Conservation (phyloP, 1,139 yeast species). For the Zygosaccharomyces pseudobailii region DNA sequence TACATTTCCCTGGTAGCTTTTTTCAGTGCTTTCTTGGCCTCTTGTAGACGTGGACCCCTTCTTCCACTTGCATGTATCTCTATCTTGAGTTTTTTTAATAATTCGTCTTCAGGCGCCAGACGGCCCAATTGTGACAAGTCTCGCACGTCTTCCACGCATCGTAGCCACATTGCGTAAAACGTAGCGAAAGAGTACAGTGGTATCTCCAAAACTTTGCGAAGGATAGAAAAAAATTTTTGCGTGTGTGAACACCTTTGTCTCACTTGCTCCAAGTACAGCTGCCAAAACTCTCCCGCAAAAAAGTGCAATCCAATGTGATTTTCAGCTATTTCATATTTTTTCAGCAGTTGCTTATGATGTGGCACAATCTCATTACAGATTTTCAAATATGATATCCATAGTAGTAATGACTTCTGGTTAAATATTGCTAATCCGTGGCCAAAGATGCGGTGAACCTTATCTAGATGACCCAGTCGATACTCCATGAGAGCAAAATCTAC, state of each 20-base stretch:
- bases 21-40: slow-evolving; percentile 27
- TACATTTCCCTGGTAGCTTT: slow-evolving; percentile 33
- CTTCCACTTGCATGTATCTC: slow-evolving; percentile 23
- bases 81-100: slow-evolving; percentile 32
- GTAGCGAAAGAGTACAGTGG: slow-evolving; percentile 76
- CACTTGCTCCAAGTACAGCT: slow-evolving; percentile 57
- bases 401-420: slow-evolving; percentile 45
- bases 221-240: slow-evolving; percentile 43
- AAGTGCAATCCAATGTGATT: slow-evolving; percentile 65
- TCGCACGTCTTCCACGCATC: slow-evolving; percentile 38
- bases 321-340: slow-evolving; percentile 62
- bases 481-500: slow-evolving; percentile 66
- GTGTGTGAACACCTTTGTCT: slow-evolving; percentile 37
- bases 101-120: slow-evolving; percentile 29
- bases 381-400: slow-evolving; percentile 70
- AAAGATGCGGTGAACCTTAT: slow-evolving; percentile 48
- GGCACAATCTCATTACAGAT: slow-evolving; percentile 45
- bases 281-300: slow-evolving; percentile 71
- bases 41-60: slow-evolving; percentile 29
- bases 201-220: slow-evolving; percentile 59
- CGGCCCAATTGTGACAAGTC: slow-evolving; percentile 32
- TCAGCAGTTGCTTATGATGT: slow-evolving; percentile 34
- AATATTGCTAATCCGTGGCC: slow-evolving; percentile 44
- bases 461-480: slow-evolving; percentile 54
- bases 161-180: slow-evolving; percentile 46